Conservation (phyloP, 805 yeast genomes). For the Saccharomyces kudriavzevii region DNA sequence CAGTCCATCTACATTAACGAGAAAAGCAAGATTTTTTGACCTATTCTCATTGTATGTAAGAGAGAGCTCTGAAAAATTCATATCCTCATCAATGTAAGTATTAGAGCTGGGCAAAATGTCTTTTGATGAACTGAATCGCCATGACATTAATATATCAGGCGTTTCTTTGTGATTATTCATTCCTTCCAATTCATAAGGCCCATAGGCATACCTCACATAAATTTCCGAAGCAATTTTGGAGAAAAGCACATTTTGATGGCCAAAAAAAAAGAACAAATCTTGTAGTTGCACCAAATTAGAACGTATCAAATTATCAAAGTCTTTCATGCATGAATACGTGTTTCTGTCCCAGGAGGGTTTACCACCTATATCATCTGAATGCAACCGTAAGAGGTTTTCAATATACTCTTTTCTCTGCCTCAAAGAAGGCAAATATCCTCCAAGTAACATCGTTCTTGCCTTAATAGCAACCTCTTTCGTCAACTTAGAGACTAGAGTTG, state of each 20-base stretch:
- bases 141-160: constrained; percentile 63
- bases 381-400: constrained; percentile 86
- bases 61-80: constrained; percentile 86
- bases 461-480: constrained; percentile 90
- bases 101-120: constrained; percentile 64
- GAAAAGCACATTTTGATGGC: constrained; percentile 75
- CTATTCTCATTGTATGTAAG: constrained; percentile 67
- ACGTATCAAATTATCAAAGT: constrained; percentile 86
- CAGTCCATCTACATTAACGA: not conserved
- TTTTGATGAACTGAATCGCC: constrained; percentile 82
- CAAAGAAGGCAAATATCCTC: constrained; percentile 92
- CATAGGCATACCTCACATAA: constrained; percentile 90
- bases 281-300: constrained; percentile 94
- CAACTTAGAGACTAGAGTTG: constrained; percentile 81
- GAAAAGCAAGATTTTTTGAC: constrained; percentile 10
- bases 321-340: constrained; percentile 68
- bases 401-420: constrained; percentile 94
- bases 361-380: constrained; percentile 81
- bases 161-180: constrained; percentile 51
- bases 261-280: constrained; percentile 85
- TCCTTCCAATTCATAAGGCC: constrained; percentile 84
- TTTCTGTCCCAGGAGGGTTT: constrained; percentile 75
- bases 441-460: constrained; percentile 92
- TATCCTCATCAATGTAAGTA: constrained; percentile 66
- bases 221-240: constrained; percentile 95